Base-by-base conservation (phyloP, 2,329 filamentous ascomycete species). In the Ophidiomyces ophidiicola region DNA sequence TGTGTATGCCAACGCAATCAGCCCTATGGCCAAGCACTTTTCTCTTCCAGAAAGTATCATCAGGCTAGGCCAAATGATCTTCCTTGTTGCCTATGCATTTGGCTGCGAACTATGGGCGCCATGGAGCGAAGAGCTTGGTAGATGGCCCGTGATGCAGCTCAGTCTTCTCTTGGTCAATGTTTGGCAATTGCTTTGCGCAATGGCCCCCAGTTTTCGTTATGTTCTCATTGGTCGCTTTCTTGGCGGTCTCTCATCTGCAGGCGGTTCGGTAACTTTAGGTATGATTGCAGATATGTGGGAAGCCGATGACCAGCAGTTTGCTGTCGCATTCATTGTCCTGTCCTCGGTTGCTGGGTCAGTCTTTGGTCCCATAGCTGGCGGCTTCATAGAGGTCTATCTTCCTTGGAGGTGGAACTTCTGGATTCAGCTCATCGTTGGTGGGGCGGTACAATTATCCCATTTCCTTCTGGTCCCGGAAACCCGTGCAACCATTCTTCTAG, bases 21-120 rank as follows among this genome's bases (percentile, higher is more conserved):
- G 59, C 0, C 74, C 76, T 11, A 78, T 84, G 42, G 59, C 71
- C 0, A 62, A 74, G 8, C 69, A 84, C 43, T 88, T 84, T 49
- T 48, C 60, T 30, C 75, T 88, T 45, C 77, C 74, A 39, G 64
- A 67, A 10, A 78, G 82, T 55, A 74, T 72, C 6, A 80, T 78
- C 2, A 71, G 81, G 39, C 68, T 75, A 31, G 82, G 82, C 46
- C 80, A 82, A 46, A 78, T 81, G 61, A 72, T 82, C 46, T 90
- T 87, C 58, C 64, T 90, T 15, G 67, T 90, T 39, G 63, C 77
- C 3, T 90, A 90, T 56, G 82, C 80, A 23, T 85, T 90, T 53
- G 83, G 84, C 12, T 88, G 84, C 54, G 83, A 90, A 59, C 69
- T 88, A 0, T 90, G 83, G 83, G 83, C 83, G 0, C 83, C 83